Evolutionary conservation across 2,329 filamentous ascomycete species (phyloP), one percentile per base, ranked within the genome.

Genomic region (Fusarium guadeloupense): DNA sequence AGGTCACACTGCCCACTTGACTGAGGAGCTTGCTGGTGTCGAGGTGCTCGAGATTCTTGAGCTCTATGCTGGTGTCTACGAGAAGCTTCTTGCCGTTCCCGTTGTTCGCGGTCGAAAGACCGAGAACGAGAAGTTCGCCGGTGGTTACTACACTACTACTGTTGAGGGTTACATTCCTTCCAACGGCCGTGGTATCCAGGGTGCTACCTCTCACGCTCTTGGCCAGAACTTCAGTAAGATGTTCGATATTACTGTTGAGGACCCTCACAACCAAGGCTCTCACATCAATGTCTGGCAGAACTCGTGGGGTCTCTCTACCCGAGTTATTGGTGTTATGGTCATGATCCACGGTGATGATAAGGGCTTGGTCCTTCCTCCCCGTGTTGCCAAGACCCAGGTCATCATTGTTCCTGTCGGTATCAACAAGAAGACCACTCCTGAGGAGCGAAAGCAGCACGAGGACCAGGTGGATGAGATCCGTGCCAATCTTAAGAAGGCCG

Each of bases 151-250:
- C 81, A 98, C 95, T 41, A 96, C 94, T 55, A 99, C 95, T 2
- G 91, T 96, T 41, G 95, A 99, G 79, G 95, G 93, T 28, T 99
- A 97, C 76, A 97, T 99, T 67, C 93, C 95, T 30, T 88, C 92
- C 60, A 98, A 96, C 64, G 95, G 95, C 20, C 90, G 95, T 74
- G 95, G 95, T 75, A 98, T 99, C 59, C 95, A 99, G 80, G 95
- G 93, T 66, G 95, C 88, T 47, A 99, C 95, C 34, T 97, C 92
- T 46, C 95, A 99, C 81, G 92, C 89, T 70, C 84, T 99, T 9
- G 95, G 95, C 47, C 95, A 99, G 79, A 97, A 99, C 80, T 99
- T 99, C 80, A 93, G 90, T 76, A 97, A 96, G 80, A 99, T 99
- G 93, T 99, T 98, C 75, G 90, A 95, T 76, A 98, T 99, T 75